Evolutionary conservation across 805 yeast genomes (phyloP), one percentile per base, ranked within the genome.

Genomic region (Candida quercuum): DNA sequence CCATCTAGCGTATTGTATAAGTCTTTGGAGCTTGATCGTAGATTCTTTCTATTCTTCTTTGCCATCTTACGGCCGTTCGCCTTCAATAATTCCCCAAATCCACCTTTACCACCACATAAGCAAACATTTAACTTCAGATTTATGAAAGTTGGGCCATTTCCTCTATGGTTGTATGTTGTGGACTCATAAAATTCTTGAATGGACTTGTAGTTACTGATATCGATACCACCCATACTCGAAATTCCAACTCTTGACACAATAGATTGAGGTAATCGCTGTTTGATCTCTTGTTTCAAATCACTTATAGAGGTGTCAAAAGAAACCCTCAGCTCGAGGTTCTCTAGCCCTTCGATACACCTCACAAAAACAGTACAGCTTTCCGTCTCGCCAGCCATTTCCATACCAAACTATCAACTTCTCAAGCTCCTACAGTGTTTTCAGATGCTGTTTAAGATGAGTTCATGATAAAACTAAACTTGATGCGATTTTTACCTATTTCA

Each of bases 61-160:
- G 59, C 48, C 66, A 63, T 61, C 19, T 56, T 48, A 3, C 63
- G 64, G 3, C 69, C 74, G 37, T 62, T 64, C 4, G 65, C 64
- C 27, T 64, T 60, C 36, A 71, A 49, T 45, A 61, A 51, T 14
- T 64, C 54, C 1, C 74, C 76, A 47, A 71, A 66, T 3, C 75
- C 77, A 17, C 77, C 77, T 52, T 72, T 71, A n/a, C 77, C 77
- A 7, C 77, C 76, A 40, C 71, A 61, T 23, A 69, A 38, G 11
- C 64, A 54, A 0, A 59, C 40, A 15, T 55, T 60, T 22, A 64
- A 49, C 41, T 59, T 59, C 43, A 69, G 56, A 42, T 56, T 43
- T 15, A 51, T 18, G 34, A 40, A 41, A 21, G 35, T 27, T 4
- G 24, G 9, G 3, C 13, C 5, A 11, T 26, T 29, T 8, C 21